Evolutionary conservation across 768 basidiomycete species (phyloP), one percentile per base, ranked within the genome.

Genomic region (Chalciporus sphaerocephalus): DNA sequence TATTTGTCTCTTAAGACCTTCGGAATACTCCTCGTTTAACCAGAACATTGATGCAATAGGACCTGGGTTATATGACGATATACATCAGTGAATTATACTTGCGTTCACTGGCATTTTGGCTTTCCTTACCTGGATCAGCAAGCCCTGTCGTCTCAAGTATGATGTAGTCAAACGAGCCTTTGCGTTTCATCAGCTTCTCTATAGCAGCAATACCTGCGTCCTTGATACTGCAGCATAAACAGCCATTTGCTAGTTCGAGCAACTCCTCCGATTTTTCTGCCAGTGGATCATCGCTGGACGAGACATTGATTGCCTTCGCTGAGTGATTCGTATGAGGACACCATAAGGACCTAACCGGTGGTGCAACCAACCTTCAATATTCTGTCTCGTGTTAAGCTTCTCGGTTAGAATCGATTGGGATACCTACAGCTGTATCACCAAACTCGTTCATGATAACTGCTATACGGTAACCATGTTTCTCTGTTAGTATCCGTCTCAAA

Each of bases 391-490:
- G 45, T 36, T 60, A 40, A 53, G 59, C 55, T 28, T 54, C 59
- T 36, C 52, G 41, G 38, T 18, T 44, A 18, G 47, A 50, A 38
- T 27, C 15, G 28, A 44, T 28, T 39, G 33, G 32, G 35, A 32
- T 28, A 71, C 82, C 59, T 57, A 90, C 88, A 56, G 91, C 90
- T 16, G 93, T 93, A 61, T 96, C 93, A 8, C 92, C 95, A 61
- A 98, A 98, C 66, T 94, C 92, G 59, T 95, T 96, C 91, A 96
- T 93, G 52, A 95, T 96, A 17, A 99, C 95, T 5, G 95, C 95
- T 45, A 99, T 96, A 28, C 88, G 81, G 60, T 93, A 92, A 3
- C 95, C 94, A 76, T 98, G 95, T 30, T 83, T 75, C 59, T 92
- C 92, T 11, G 89, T 95, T 50, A 98, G 70, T 56, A 98, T 94